These are phyloP conservation scores for Leucaena leucocephala DNA, from an alignment of 306 rosid species.

Conservation along the genomic window DNA sequence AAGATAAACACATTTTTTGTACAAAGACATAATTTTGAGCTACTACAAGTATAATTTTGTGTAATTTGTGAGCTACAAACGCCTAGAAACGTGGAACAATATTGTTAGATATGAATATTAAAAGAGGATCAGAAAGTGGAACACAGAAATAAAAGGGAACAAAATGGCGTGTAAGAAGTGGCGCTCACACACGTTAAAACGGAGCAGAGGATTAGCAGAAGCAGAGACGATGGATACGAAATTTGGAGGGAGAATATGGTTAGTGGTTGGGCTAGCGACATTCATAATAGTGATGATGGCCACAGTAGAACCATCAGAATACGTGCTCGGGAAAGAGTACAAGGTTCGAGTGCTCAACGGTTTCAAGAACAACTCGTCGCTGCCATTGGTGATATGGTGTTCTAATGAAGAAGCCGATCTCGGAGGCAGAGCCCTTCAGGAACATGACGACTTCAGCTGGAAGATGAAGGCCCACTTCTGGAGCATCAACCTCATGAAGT, in stretches of 20 bases:
- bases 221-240: conserved; percentile 23
- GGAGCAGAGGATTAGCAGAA: not conserved
- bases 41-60: too few relatives aligned
- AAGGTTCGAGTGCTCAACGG: conserved; percentile 72
- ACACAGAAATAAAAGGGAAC: too few relatives aligned
- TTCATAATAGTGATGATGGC: conserved; percentile 36
- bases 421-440: conserved; percentile 86
- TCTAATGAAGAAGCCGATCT: conserved; percentile 59
- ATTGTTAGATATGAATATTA: too few relatives aligned
- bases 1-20: too few relatives aligned
- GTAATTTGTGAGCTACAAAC: too few relatives aligned
- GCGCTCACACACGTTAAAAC: too few relatives aligned
- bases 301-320: conserved; percentile 36
- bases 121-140: too few relatives aligned
- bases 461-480: conserved; percentile 50
- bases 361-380: conserved; percentile 68
- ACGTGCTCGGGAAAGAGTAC: conserved; percentile 42
- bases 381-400: conserved; percentile 89
- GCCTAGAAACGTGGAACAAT: too few relatives aligned
- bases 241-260: not conserved
- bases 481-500: conserved; percentile 56
- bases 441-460: conserved; percentile 85
- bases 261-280: conserved; percentile 21
- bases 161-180: too few relatives aligned
- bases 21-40: too few relatives aligned